Conservation (phyloP, 139 green algal genomes). For the Chlamydomonas sp. region DNA sequence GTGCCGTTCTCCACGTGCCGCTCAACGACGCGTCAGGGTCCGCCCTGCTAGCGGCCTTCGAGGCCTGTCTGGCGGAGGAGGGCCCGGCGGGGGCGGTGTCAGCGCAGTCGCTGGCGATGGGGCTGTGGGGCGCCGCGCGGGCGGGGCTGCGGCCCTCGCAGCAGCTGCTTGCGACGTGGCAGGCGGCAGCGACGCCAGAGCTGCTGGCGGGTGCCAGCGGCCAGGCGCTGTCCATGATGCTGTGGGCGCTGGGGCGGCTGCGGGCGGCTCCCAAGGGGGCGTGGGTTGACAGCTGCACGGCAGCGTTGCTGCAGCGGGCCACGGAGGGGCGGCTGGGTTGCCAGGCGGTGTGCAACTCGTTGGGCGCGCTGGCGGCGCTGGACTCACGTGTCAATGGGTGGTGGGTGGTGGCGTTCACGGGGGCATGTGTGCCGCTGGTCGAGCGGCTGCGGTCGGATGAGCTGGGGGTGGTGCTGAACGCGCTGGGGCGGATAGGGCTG, state of each 20-base stretch:
- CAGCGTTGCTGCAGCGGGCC: slow-evolving; percentile 31
- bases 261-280: neutral
- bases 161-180: neutral
- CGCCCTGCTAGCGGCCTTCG: neutral
- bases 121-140: slow-evolving; percentile 6
- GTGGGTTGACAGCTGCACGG: slow-evolving; percentile 7
- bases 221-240: neutral
- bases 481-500: neutral
- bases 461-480: slow-evolving; percentile 31
- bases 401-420: slow-evolving; percentile 4
- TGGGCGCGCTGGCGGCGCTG: neutral
- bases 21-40: neutral
- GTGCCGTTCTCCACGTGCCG: neutral
- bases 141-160: neutral
- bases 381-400: neutral
- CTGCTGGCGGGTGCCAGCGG: neutral
- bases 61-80: neutral
- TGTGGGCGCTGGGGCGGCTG: slow-evolving; percentile 37
- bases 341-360: slow-evolving; percentile 29
- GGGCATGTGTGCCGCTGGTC: slow-evolving; percentile 28
- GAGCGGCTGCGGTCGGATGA: neutral
- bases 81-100: neutral
- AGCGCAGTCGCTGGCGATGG: neutral
- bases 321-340: slow-evolving; percentile 7
- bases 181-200: neutral